A percentile compares a stretch with the other conserved stretches of the same genome.
Conservation (phyloP, 768 basidiomycete genomes). For the Boletales sp. region DNA sequence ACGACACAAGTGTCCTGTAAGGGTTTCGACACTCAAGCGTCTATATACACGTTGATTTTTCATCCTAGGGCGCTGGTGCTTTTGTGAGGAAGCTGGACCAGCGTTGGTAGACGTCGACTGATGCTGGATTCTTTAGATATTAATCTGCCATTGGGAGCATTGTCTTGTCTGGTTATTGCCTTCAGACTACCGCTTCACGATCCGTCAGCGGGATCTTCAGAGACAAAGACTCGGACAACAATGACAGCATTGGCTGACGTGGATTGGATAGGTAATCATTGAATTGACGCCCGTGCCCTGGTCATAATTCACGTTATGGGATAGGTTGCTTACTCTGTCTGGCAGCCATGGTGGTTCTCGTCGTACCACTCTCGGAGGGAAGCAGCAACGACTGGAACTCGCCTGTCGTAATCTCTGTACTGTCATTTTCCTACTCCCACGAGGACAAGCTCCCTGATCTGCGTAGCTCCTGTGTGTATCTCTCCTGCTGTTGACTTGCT, state of each 20-base stretch:
- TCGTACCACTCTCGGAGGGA: slow-evolving; percentile 12
- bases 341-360: slow-evolving; percentile 7
- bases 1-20: slow-evolving; percentile 10
- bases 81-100: slow-evolving; percentile 3
- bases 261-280: slow-evolving; percentile 12
- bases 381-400: slow-evolving; percentile 7
- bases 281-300: neutral
- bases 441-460: neutral
- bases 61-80: slow-evolving; percentile 15
- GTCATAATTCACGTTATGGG: neutral
- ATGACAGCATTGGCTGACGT: slow-evolving; percentile 2
- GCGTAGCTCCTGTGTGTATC: slow-evolving; percentile 10
- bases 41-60: neutral
- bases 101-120: neutral
- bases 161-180: slow-evolving; percentile 5
- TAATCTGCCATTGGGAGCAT: slow-evolving; percentile 11
- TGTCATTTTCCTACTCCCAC: neutral
- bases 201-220: neutral
- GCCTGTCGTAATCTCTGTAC: slow-evolving; percentile 7
- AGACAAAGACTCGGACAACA: neutral
- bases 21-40: neutral
- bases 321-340: slow-evolving; percentile 15
- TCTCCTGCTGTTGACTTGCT: slow-evolving; percentile 1
- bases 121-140: slow-evolving; percentile 5
- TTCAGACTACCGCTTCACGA: slow-evolving; percentile 6